These are phyloP conservation scores for Pythium coloratum DNA, from an alignment of 352 stramenopile species.

Conservation along the genomic window DNA sequence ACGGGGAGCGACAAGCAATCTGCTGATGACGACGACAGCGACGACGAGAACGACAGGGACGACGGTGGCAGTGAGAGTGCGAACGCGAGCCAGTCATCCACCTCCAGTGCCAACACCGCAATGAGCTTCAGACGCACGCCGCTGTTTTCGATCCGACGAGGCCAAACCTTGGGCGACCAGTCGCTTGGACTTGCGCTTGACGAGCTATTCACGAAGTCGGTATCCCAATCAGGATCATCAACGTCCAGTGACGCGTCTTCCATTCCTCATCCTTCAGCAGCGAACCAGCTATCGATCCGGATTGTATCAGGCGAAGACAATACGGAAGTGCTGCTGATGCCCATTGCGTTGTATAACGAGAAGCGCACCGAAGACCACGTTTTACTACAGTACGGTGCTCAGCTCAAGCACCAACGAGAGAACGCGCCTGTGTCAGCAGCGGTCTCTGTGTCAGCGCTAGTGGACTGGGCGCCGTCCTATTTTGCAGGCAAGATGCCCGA, in stretches of 20 bases:
- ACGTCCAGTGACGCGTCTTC: neutral
- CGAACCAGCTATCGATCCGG: constrained; percentile 28
- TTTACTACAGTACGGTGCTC: constrained; percentile 33
- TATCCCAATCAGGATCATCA: neutral
- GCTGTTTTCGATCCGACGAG: constrained; percentile 35
- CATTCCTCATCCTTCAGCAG: neutral
- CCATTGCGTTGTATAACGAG: constrained; percentile 34
- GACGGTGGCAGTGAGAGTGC: neutral
- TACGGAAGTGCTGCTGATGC: constrained; percentile 53
- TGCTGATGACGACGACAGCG: neutral
- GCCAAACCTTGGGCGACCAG: constrained; percentile 59
- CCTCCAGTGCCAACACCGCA: neutral
- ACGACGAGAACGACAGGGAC: neutral
- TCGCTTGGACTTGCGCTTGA: constrained; percentile 45
- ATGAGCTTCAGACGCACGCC: constrained; percentile 4
- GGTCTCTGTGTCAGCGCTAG: neutral
- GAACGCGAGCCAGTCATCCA: neutral
- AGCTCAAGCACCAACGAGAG: constrained; percentile 1
- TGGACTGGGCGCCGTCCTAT: constrained; percentile 17
- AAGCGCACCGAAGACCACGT: constrained; percentile 44
- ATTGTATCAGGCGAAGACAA: constrained; percentile 39
- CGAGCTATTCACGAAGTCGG: constrained; percentile 21
- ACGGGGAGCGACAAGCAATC: constrained; percentile 20
- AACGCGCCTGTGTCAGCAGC: neutral
- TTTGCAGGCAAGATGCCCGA: constrained; percentile 15